phyloP scores from a whole-genome alignment of 31 red algal genomes.

The Odonthalia washingtoniensis region DNA sequence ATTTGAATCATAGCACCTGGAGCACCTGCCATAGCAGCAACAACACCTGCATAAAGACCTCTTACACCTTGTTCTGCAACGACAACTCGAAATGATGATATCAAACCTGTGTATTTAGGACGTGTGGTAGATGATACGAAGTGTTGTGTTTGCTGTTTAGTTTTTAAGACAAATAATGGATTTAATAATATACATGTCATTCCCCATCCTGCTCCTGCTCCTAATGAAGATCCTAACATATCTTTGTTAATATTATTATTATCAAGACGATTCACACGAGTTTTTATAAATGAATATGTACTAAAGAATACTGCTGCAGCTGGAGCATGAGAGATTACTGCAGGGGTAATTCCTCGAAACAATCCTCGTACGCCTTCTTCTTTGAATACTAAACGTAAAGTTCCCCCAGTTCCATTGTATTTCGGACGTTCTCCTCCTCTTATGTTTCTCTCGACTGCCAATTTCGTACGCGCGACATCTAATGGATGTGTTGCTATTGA shows the following conservation, averaged over 20 bases:
- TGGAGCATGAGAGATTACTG: constrained; percentile 80
- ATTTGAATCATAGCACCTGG: constrained; percentile 68
- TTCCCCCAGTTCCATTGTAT: constrained; percentile 44
- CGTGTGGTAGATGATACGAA: constrained; percentile 17
- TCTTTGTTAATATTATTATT: background rate
- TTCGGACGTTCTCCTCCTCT: constrained; percentile 37
- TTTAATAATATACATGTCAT: constrained; percentile 64
- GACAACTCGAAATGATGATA: constrained; percentile 57
- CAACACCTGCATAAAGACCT: constrained; percentile 52
- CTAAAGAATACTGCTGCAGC: constrained; percentile 88
- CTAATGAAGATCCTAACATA: constrained; percentile 27
- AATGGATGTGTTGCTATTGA: constrained; percentile 61
- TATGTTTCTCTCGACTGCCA: constrained; percentile 48
- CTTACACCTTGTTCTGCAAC: constrained; percentile 59
- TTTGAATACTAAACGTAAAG: constrained; percentile 54
- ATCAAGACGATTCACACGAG: constrained; percentile 25
- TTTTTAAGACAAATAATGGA: constrained; percentile 66
- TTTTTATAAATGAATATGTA: constrained; percentile 80
- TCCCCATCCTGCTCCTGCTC: constrained; percentile 52
- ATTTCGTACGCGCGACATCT: constrained; percentile 65
- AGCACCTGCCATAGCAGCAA: constrained; percentile 61
- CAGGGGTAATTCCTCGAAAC: constrained; percentile 85
- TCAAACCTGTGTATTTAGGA: constrained; percentile 54
- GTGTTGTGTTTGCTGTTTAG: constrained; percentile 61
- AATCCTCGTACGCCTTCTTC: constrained; percentile 58